These are phyloP conservation scores for Colletotrichum sp. DNA, from an alignment of 2,329 filamentous ascomycete genomes.

Conservation along the genomic window DNA sequence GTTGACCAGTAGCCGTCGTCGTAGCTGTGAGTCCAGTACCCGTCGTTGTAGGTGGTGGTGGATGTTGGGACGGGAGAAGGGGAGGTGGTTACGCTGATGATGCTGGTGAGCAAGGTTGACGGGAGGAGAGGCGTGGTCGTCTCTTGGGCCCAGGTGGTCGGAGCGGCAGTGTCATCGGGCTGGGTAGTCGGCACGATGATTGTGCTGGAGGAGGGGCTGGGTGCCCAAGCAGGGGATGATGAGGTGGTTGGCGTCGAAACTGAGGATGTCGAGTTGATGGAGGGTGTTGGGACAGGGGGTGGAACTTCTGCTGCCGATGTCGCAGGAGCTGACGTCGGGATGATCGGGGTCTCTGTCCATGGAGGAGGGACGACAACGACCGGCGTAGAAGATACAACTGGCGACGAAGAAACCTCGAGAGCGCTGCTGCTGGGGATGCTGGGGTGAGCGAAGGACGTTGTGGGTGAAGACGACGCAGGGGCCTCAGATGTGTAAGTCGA, in stretches of 20 bases:
- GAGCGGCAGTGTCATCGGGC: slow-evolving; percentile 20
- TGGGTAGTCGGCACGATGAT: neutral
- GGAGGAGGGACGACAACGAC: neutral
- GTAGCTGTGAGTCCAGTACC: slow-evolving; percentile 41
- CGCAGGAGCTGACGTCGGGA: neutral
- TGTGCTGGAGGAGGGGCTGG: neutral
- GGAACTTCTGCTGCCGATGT: slow-evolving; percentile 5
- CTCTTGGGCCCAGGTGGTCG: slow-evolving; percentile 18
- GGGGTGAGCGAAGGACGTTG: neutral
- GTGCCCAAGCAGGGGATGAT: neutral
- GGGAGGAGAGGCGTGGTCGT: slow-evolving; percentile 1
- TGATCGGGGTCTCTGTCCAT: neutral
- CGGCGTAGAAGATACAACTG: neutral
- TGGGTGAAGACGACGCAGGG: neutral
- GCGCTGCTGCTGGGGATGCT: neutral
- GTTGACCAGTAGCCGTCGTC: slow-evolving; percentile 54
- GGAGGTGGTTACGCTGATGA: slow-evolving; percentile 17
- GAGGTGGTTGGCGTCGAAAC: neutral
- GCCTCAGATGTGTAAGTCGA: neutral
- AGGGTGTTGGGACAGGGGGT: neutral
- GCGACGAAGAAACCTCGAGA: neutral
- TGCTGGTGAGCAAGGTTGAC: slow-evolving; percentile 23
- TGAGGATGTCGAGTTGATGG: neutral
- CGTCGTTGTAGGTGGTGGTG: slow-evolving; percentile 41
- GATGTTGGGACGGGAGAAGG: slow-evolving; percentile 24